Base-by-base conservation (phyloP, 2,329 filamentous ascomycete genomes). In the Cladophialophora chaetospira region DNA sequence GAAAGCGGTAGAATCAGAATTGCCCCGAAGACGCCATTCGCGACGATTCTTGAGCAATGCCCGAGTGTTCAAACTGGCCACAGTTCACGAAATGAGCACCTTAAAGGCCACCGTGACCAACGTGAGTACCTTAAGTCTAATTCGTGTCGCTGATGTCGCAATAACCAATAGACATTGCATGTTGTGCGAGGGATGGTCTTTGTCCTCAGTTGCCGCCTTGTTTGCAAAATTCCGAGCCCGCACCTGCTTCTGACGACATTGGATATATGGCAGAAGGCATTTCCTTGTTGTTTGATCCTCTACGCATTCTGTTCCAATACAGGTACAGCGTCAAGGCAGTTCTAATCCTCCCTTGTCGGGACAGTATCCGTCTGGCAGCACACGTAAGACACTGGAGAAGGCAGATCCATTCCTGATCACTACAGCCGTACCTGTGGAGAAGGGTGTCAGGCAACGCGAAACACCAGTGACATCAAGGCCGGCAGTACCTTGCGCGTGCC, bases 111-210 rank as follows among this genome's bases (percentile, higher is more conserved):
- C 23, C 15, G 26, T 40, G 23, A 23, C n/a, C 36, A 42, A 15
- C 21, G 9, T 31, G 25, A 42, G 33, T 15, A 28, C 29, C 21
- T 48, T 23, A 23, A 28, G 19, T 33, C 31, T 49, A 36, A 49
- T 49, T 38, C 40, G 46, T 23, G n/a, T 25, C 31, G 23, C 15
- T 26, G 42, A 60, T 60, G 58, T 57, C 58, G 58, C 58, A 42
- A 60, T 60, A 36, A 47, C 58, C 54, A 57, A 55, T 60, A 19
- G 29, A 54, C 48, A 60, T 60, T 38, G 53, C 58, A 60, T 57
- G 54, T 15, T 60, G 58, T 54, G 38, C 43, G 38, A 44, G 46
- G 23, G 26, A 51, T 28, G 35, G 33, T 42, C 48, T 51, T 51
- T 51, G 48, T 51, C 48, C 48, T 51, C 48, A 51, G 9, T 51